Evolutionary conservation across 306 rosid species (phyloP), one percentile per base, ranked within the genome.

Genomic region (Cicer pinnatifidum): DNA sequence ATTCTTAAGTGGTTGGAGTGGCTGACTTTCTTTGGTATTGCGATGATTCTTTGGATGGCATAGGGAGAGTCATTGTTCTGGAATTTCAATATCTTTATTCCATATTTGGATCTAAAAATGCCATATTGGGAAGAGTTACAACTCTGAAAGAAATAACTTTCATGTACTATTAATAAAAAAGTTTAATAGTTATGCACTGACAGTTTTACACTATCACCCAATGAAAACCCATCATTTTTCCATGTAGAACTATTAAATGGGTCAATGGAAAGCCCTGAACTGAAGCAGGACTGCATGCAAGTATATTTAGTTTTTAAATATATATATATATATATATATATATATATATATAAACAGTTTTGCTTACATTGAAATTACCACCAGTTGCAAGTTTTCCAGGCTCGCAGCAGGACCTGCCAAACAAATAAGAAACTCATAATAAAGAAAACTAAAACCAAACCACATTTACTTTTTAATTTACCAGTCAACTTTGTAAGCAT

Each of bases 291-390:
- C 13, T 45, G 50, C 50, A 45, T 45, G n/a, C 50, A 45, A 9
- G 50, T 11, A 45, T 45, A 45, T 45, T 13, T 11, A 45, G 13
- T 45, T 45, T 45, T 45, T 40, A 8, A 40, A 6, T 40, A 23
- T 23, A 20, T 20, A 20, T 20, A 20, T 20, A 20, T 23, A 23
- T 23, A 28, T 19, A 19, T 19, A 19, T 19, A 19, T 19, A 19
- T 19, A 19, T 19, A 20, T 20, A 20, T 20, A 23, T 23, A 23
- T 23, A 45, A 5, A 13, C 28, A 66, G 57, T 28, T 44, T 20
- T 52, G 59, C 89, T 64, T 85, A 94, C 99, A 41, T 97, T 86
- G 82, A 72, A 86, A 89, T 95, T 97, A 82, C 90, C 99, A 48
- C 88, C 63, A 28, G 97, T 91, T 73, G 96, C 97, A 23, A 95